Conservation (phyloP, 2,329 filamentous ascomycete genomes). For the Trichoderma sp. region DNA sequence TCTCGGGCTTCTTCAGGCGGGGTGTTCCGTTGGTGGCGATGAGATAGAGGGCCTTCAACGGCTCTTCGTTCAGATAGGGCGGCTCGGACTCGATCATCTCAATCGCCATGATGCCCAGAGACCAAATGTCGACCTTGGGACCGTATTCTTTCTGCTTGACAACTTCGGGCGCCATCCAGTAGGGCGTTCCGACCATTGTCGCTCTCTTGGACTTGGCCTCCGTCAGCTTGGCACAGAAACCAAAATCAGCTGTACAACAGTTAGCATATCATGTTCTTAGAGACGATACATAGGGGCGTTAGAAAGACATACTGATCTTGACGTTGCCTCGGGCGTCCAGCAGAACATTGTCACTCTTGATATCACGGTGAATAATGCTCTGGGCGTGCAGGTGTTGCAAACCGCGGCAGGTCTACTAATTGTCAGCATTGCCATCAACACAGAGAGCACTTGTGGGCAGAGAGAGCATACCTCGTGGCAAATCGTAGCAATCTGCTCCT, state of each 20-base stretch:
- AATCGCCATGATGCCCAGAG: slow-evolving; percentile 98
- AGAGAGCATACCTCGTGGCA: slow-evolving; percentile 76
- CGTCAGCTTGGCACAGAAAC: slow-evolving; percentile 97
- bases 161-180: slow-evolving; percentile 99
- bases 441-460: too few relatives aligned
- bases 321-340: slow-evolving; percentile 93
- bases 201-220: slow-evolving; percentile 96
- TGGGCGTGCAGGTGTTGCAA: slow-evolving; percentile 92
- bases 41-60: slow-evolving; percentile 92
- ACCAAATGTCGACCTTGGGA: slow-evolving; percentile 98
- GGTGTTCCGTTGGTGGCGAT: slow-evolving; percentile 98
- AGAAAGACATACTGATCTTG: slow-evolving; percentile 79
- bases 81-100: slow-evolving; percentile 99
- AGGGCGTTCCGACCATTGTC: slow-evolving; percentile 98
- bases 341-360: slow-evolving; percentile 98
- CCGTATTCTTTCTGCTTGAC: slow-evolving; percentile 99
- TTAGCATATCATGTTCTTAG: slow-evolving; percentile 33
- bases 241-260: slow-evolving; percentile 80
- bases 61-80: slow-evolving; percentile 96
- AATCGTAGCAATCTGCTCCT: slow-evolving; percentile 97
- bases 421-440: background rate
- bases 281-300: background rate
- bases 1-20: slow-evolving; percentile 96
- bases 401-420: slow-evolving; percentile 82
- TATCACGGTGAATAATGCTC: slow-evolving; percentile 98